A percentile compares a stretch with the other conserved stretches of the same genome.
Evolutionary conservation across 2,329 filamentous ascomycete species (phyloP).

Genomic region (Cordyceps militaris): DNA sequence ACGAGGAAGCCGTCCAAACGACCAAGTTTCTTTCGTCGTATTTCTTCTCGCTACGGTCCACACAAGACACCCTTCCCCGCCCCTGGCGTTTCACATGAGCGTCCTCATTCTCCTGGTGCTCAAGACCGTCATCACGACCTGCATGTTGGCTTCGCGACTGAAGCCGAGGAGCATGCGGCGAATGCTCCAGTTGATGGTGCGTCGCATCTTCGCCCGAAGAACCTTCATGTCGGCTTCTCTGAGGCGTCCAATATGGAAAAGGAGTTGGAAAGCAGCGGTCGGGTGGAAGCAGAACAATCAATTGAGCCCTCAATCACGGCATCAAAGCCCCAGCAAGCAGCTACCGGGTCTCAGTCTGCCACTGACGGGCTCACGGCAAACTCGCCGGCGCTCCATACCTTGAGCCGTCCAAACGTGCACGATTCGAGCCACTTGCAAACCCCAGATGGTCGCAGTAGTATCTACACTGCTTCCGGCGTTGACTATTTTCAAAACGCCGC

Average conservation of each 20-base stretch:
- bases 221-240: slow-evolving; percentile 52
- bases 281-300: not conserved
- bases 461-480: slow-evolving; percentile 13
- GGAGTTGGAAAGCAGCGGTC: not conserved
- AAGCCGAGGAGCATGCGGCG: not conserved
- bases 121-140: slow-evolving; percentile 21
- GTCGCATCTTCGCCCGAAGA: slow-evolving; percentile 19
- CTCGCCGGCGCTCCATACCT: not conserved
- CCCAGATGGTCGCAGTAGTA: slow-evolving; percentile 2
- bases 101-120: slow-evolving; percentile 16
- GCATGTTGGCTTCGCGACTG: slow-evolving; percentile 27
- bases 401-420: not conserved
- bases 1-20: slow-evolving; percentile 32
- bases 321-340: slow-evolving; percentile 1
- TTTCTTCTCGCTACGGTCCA: slow-evolving; percentile 35
- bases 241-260: slow-evolving; percentile 17
- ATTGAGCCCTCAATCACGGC: slow-evolving; percentile 6
- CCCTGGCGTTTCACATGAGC: slow-evolving; percentile 8
- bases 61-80: slow-evolving; percentile 11
- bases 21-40: slow-evolving; percentile 40
- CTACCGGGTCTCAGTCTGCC: not conserved
- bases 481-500: slow-evolving; percentile 25
- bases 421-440: slow-evolving; percentile 1
- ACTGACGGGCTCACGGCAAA: not conserved
- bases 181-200: slow-evolving; percentile 17